A percentile compares a stretch with the other conserved stretches of the same genome.
Conservation (phyloP, 176 grass and related monocot species). For the Avena atlantica region DNA sequence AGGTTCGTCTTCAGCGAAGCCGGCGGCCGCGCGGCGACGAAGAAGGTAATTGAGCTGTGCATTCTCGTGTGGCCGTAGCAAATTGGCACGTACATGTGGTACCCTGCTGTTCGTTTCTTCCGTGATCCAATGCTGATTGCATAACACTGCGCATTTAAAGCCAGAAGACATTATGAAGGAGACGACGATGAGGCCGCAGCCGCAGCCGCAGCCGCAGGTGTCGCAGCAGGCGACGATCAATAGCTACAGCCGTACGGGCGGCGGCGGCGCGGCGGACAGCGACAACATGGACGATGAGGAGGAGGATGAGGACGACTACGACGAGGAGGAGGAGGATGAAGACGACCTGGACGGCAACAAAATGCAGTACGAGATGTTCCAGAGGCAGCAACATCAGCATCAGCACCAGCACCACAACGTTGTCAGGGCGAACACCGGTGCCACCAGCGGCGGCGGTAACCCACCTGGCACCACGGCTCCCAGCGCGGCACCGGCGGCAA, state of each 20-base stretch:
- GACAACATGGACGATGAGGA: conserved; percentile 75
- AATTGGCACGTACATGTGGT: conserved; percentile 57
- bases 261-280: conserved; percentile 60
- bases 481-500: conserved; percentile 53
- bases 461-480: conserved; percentile 44
- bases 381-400: conserved; percentile 51
- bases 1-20: conserved; percentile 48
- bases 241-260: conserved; percentile 66
- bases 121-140: conserved; percentile 69
- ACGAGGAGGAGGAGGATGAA: conserved; percentile 61
- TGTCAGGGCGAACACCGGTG: conserved; percentile 50
- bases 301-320: conserved; percentile 54
- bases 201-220: conserved; percentile 48
- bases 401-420: conserved; percentile 60
- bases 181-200: conserved; percentile 62
- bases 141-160: conserved; percentile 78
- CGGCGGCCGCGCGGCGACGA: conserved; percentile 38
- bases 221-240: conserved; percentile 46
- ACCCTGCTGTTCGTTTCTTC: conserved; percentile 54
- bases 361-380: conserved; percentile 95
- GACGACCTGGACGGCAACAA: conserved; percentile 65
- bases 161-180: conserved; percentile 93
- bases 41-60: conserved; percentile 74
- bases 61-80: conserved; percentile 40
- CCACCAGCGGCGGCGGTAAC: conserved; percentile 34